phyloP scores from a whole-genome alignment of 2,329 filamentous ascomycete species.

The Fonsecaea pugnacius region DNA sequence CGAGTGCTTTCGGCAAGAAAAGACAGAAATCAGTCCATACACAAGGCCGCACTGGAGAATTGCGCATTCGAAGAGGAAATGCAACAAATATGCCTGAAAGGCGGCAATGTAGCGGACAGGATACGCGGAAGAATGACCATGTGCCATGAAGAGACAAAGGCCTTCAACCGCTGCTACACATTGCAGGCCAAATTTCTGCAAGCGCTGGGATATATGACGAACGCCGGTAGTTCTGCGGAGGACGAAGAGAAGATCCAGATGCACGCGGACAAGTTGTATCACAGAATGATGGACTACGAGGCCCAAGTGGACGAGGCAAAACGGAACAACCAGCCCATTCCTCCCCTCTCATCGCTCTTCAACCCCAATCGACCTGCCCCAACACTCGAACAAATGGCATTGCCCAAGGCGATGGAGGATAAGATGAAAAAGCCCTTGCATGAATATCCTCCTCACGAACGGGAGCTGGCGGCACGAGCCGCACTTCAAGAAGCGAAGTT shows the following conservation, averaged over 20 bases:
- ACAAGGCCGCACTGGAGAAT: slow-evolving; percentile 85
- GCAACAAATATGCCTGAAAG: slow-evolving; percentile 79
- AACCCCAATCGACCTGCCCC: slow-evolving; percentile 42
- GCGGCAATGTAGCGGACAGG: slow-evolving; percentile 68
- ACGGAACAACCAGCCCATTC: slow-evolving; percentile 48
- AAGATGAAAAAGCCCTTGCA: slow-evolving; percentile 44
- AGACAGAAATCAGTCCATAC: slow-evolving; percentile 76
- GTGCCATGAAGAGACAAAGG: slow-evolving; percentile 76
- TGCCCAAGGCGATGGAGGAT: slow-evolving; percentile 32
- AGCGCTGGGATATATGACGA: slow-evolving; percentile 74
- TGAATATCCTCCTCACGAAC: slow-evolving; percentile 52
- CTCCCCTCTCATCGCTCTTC: slow-evolving; percentile 52
- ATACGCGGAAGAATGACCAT: slow-evolving; percentile 63
- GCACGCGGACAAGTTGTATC: slow-evolving; percentile 90
- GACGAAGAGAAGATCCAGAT: slow-evolving; percentile 90
- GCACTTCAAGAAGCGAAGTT: slow-evolving; percentile 37
- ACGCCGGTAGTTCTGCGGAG: slow-evolving; percentile 66
- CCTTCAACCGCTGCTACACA: slow-evolving; percentile 83
- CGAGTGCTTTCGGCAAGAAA: slow-evolving; percentile 84
- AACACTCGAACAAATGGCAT: slow-evolving; percentile 42
- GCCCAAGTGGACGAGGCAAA: slow-evolving; percentile 66
- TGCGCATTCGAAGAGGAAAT: slow-evolving; percentile 85
- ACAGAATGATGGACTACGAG: slow-evolving; percentile 84
- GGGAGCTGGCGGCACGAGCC: slow-evolving; percentile 48
- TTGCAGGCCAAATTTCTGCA: slow-evolving; percentile 90